phyloP scores from a whole-genome alignment of 73 alveolate species.

The Paramecium primaurelia region DNA sequence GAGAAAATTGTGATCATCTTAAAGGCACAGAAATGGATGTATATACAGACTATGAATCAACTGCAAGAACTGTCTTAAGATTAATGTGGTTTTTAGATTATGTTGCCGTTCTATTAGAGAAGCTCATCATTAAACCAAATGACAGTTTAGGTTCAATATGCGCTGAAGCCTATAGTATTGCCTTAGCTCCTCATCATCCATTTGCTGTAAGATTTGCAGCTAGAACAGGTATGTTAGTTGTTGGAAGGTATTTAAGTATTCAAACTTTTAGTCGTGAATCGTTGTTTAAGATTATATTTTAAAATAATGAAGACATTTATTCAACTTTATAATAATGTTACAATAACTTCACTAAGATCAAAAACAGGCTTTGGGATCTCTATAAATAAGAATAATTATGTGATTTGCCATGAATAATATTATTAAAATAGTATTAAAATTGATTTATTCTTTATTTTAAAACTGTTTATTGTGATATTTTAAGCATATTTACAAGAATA shows the following conservation, averaged over 20 bases:
- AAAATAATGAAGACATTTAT: not conserved
- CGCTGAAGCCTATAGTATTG: constrained; percentile 65
- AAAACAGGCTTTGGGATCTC: not conserved
- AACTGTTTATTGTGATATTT: not conserved
- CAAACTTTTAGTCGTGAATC: not conserved
- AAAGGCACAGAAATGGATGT: not conserved
- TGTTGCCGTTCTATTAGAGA: not conserved
- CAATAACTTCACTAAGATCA: not conserved
- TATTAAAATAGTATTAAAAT: not conserved
- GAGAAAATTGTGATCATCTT: constrained; percentile 16
- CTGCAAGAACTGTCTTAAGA: constrained; percentile 74
- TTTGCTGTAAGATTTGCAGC: constrained; percentile 74
- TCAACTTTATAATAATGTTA: not conserved
- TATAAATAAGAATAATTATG: not conserved
- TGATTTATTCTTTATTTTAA: not conserved
- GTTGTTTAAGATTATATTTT: not conserved
- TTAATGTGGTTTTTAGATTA: constrained; percentile 72
- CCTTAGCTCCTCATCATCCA: constrained; percentile 82
- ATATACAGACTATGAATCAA: constrained; percentile 58
- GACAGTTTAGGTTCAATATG: constrained; percentile 42
- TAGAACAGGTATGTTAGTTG: constrained; percentile 68
- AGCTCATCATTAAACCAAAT: not conserved
- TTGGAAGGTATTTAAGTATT: not conserved
- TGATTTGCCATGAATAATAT: constrained; percentile 14
- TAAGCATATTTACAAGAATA: too few species aligned